Percentiles rank a stretch among this genome's conserved stretches.
phyloP scores from a whole-genome alignment of 768 basidiomycete genomes.

The Mycena albidolilacea region DNA sequence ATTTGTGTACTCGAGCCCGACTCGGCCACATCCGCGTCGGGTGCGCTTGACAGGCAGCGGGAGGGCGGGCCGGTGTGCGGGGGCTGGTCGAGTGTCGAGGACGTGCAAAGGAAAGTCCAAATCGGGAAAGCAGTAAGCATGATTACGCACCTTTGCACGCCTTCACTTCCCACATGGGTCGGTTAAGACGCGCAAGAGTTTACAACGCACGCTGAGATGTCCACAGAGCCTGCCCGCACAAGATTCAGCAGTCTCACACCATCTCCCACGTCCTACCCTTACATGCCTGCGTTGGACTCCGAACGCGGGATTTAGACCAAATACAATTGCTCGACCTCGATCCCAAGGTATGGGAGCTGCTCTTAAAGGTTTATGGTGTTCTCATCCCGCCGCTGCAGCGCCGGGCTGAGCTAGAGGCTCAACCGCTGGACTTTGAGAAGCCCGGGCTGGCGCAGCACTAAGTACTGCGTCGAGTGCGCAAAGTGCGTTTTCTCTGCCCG shows the following conservation, averaged over 20 bases:
- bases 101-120: too few relatives aligned
- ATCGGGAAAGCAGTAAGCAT: too few relatives aligned
- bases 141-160: too few relatives aligned
- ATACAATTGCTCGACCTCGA: constrained; percentile 93
- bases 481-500: too few relatives aligned
- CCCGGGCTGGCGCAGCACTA: constrained; percentile 54
- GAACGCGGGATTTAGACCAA: constrained; percentile 89
- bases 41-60: too few relatives aligned
- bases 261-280: constrained; percentile 8
- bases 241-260: constrained; percentile 59
- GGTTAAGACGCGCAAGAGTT: constrained; percentile 83
- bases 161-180: constrained; percentile 72
- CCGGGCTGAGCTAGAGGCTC: constrained; percentile 83
- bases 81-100: too few relatives aligned
- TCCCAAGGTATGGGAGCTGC: constrained; percentile 71
- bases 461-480: too few relatives aligned
- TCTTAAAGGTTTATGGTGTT: background rate
- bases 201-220: constrained; percentile 93
- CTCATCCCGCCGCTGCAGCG: constrained; percentile 58
- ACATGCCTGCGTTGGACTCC: constrained; percentile 56
- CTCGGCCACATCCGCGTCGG: too few relatives aligned
- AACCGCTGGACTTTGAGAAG: constrained; percentile 88
- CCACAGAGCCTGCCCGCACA: constrained; percentile 50
- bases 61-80: too few relatives aligned
- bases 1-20: too few relatives aligned